Conservation (phyloP, 1,139 yeast species). For the Candida sp. region DNA sequence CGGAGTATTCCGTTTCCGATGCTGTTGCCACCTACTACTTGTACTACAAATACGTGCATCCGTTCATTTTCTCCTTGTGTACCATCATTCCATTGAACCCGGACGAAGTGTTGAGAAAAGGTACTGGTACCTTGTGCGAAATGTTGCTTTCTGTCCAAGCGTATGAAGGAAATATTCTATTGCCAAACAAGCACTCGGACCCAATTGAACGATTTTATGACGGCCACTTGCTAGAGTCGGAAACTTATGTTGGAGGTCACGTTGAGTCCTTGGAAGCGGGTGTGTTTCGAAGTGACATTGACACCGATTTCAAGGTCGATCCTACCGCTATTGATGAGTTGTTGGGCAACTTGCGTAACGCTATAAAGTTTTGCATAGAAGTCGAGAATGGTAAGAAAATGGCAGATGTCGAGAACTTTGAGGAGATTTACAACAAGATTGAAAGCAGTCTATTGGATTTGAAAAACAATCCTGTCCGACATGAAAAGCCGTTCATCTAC, state of each 20-base stretch:
- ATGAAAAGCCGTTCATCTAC: slow-evolving; percentile 86
- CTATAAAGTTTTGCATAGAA: slow-evolving; percentile 82
- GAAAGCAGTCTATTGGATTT: slow-evolving; percentile 57
- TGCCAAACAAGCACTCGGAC: slow-evolving; percentile 94
- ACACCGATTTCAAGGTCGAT: slow-evolving; percentile 77
- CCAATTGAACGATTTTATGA: slow-evolving; percentile 93
- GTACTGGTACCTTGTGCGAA: slow-evolving; percentile 99
- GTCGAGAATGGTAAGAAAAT: slow-evolving; percentile 78
- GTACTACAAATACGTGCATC: slow-evolving; percentile 97
- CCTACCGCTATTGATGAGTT: slow-evolving; percentile 85
- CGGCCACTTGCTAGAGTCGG: slow-evolving; percentile 93
- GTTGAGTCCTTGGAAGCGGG: slow-evolving; percentile 99
- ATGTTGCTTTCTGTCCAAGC: slow-evolving; percentile 99
- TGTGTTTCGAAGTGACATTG: slow-evolving; percentile 90
- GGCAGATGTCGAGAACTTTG: slow-evolving; percentile 80
- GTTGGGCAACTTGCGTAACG: slow-evolving; percentile 69
- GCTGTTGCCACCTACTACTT: slow-evolving; percentile 98
- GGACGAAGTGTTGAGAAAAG: slow-evolving; percentile 94
- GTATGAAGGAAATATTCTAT: slow-evolving; percentile 70
- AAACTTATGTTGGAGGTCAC: slow-evolving; percentile 99
- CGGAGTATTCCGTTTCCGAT: slow-evolving; percentile 98
- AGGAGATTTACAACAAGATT: slow-evolving; percentile 70
- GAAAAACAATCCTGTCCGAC: slow-evolving; percentile 63
- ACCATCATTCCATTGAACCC: slow-evolving; percentile 96
- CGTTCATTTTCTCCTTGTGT: slow-evolving; percentile 94